These are phyloP conservation scores for Hymenotorrendiella dingleyae DNA, from an alignment of 2,329 filamentous ascomycete species.

Conservation along the genomic window DNA sequence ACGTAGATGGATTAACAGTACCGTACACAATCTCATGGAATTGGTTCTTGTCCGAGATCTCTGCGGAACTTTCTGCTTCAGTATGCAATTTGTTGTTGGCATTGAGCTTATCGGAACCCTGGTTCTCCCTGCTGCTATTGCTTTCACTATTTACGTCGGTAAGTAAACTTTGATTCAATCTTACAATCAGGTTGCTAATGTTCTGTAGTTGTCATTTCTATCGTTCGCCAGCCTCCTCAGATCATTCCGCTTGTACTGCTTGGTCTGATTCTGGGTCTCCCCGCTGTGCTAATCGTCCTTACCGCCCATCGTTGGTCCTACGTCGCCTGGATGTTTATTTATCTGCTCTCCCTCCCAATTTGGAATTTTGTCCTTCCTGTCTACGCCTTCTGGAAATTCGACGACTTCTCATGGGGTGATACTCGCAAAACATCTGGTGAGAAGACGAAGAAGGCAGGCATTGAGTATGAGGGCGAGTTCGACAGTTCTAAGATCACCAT, in stretches of 20 bases:
- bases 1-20: slow-evolving; percentile 98
- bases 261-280: slow-evolving; percentile 85
- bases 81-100: slow-evolving; percentile 98
- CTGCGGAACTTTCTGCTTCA: slow-evolving; percentile 98
- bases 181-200: slow-evolving; percentile 13
- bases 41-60: slow-evolving; percentile 90
- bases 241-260: slow-evolving; percentile 87
- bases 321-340: slow-evolving; percentile 95
- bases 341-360: slow-evolving; percentile 83
- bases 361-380: slow-evolving; percentile 96
- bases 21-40: slow-evolving; percentile 97
- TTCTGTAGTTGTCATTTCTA: slow-evolving; percentile 70
- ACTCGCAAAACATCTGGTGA: slow-evolving; percentile 93
- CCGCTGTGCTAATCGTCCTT: slow-evolving; percentile 82
- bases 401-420: slow-evolving; percentile 99
- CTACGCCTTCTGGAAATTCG: slow-evolving; percentile 99
- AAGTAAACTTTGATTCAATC: slow-evolving; percentile 37
- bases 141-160: slow-evolving; percentile 95
- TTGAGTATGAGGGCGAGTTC: slow-evolving; percentile 91
- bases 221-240: slow-evolving; percentile 69
- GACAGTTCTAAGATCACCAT: slow-evolving; percentile 99
- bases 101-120: slow-evolving; percentile 92
- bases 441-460: slow-evolving; percentile 77
- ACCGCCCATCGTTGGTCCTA: slow-evolving; percentile 93
- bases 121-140: slow-evolving; percentile 90